Conservation (phyloP, 495 filamentous ascomycete species). For the Neurospora sp. region DNA sequence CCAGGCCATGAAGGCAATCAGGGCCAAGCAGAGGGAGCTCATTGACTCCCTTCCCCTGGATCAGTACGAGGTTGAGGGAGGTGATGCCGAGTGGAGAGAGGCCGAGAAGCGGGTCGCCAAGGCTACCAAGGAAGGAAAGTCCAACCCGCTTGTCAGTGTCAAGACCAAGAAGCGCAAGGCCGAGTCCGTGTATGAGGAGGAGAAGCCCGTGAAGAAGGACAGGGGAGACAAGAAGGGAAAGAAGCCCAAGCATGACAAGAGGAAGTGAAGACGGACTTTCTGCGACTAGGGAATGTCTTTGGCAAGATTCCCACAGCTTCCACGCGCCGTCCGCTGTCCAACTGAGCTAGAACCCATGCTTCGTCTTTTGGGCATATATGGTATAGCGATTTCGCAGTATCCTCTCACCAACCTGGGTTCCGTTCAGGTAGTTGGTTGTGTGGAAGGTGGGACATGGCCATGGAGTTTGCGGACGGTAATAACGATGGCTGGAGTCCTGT, state of each 20-base stretch:
- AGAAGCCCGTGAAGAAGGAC: conserved; percentile 45
- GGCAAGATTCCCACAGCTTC: not conserved
- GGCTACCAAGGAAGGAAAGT: conserved; percentile 44
- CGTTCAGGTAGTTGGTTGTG: not conserved
- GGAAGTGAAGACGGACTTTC: conserved; percentile 8
- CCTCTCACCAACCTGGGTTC: not conserved
- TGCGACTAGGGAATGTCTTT: not conserved
- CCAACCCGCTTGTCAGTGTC: conserved; percentile 69
- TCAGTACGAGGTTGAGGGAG: conserved; percentile 73
- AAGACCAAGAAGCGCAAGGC: conserved; percentile 73
- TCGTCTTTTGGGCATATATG: not conserved
- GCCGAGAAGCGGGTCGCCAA: conserved; percentile 67
- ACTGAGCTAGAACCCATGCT: not conserved
- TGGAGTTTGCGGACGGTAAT: not conserved
- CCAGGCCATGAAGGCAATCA: conserved; percentile 57
- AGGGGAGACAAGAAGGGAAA: conserved; percentile 42
- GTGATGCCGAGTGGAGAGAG: conserved; percentile 62
- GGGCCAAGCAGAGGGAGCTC: conserved; percentile 65
- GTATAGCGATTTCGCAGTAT: not conserved
- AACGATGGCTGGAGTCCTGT: not conserved
- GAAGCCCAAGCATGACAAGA: conserved; percentile 43
- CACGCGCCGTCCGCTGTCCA: not conserved
- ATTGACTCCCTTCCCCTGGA: conserved; percentile 85
- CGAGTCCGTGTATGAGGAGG: conserved; percentile 51
- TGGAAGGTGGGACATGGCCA: not conserved